These are phyloP conservation scores for Oemleria cerasiformis DNA, from an alignment of 306 rosid genomes.

Conservation along the genomic window DNA sequence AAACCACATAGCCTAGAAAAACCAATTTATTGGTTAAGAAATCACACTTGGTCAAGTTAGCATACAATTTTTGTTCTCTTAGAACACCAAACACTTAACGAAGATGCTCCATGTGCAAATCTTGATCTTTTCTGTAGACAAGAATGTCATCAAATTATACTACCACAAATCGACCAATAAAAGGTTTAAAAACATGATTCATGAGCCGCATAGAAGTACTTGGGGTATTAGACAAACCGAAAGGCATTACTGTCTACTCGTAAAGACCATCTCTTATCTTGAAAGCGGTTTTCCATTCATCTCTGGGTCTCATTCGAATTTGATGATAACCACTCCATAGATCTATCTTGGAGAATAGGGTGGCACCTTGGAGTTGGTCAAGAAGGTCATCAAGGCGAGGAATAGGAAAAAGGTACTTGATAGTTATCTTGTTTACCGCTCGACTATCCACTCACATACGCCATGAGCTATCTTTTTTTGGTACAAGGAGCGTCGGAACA, in stretches of 20 bases:
- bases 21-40: no score
- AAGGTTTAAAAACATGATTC: no score
- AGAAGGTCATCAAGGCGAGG: no score
- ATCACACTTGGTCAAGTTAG: no score
- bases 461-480: background rate
- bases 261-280: background rate
- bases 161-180: no score
- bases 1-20: no score
- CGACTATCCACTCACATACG: background rate
- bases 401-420: no score
- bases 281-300: constrained; percentile 1
- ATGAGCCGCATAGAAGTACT: background rate
- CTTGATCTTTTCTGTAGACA: no score
- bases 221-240: background rate
- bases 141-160: no score
- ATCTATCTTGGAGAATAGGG: background rate
- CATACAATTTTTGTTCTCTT: no score
- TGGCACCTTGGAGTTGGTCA: constrained; percentile 3
- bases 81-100: no score
- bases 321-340: background rate
- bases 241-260: background rate
- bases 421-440: background rate
- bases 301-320: background rate
- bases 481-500: background rate
- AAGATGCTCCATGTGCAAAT: no score